A percentile compares a stretch with the other conserved stretches of the same genome.
Evolutionary conservation across 768 basidiomycete genomes (phyloP).

Genomic region (Kwoniella heveanensis): DNA sequence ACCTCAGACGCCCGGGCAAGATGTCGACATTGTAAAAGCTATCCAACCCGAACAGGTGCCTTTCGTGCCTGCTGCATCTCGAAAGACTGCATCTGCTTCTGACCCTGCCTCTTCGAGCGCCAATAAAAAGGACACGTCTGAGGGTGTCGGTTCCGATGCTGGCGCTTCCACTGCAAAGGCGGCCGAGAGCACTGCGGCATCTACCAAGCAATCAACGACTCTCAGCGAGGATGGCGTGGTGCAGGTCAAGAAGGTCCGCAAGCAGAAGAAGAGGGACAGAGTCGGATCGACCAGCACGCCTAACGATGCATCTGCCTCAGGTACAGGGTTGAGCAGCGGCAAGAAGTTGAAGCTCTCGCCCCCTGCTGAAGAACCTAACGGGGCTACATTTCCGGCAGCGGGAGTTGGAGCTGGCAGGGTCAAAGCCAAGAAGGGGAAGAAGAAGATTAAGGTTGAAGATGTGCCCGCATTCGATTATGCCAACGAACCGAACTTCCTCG

Average conservation of each 20-base stretch:
- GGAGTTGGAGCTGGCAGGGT: not conserved
- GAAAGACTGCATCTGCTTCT: conserved; percentile 54
- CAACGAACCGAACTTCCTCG: conserved; percentile 70
- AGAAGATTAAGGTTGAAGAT: conserved; percentile 31
- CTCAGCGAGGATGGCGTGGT: conserved; percentile 68
- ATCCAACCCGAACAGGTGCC: conserved; percentile 67
- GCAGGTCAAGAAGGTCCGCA: conserved; percentile 67
- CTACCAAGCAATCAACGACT: conserved; percentile 18
- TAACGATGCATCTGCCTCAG: not conserved
- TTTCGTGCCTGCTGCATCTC: conserved; percentile 70
- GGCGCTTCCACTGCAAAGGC: not conserved
- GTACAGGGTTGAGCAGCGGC: conserved; percentile 5
- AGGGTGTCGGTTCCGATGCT: not conserved
- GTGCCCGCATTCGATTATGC: conserved; percentile 71
- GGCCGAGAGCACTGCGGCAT: not conserved
- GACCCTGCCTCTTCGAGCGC: not conserved
- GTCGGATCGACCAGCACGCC: conserved; percentile 12
- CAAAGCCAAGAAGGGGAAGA: conserved; percentile 22
- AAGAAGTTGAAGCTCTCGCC: conserved; percentile 28
- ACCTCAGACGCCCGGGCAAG: not conserved
- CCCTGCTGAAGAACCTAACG: conserved; percentile 12
- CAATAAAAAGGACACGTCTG: not conserved
- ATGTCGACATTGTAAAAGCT: not conserved
- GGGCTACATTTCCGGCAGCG: conserved; percentile 17
- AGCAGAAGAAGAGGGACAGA: conserved; percentile 68